Conservation (phyloP, 768 basidiomycete genomes). For the Mycena rosella region DNA sequence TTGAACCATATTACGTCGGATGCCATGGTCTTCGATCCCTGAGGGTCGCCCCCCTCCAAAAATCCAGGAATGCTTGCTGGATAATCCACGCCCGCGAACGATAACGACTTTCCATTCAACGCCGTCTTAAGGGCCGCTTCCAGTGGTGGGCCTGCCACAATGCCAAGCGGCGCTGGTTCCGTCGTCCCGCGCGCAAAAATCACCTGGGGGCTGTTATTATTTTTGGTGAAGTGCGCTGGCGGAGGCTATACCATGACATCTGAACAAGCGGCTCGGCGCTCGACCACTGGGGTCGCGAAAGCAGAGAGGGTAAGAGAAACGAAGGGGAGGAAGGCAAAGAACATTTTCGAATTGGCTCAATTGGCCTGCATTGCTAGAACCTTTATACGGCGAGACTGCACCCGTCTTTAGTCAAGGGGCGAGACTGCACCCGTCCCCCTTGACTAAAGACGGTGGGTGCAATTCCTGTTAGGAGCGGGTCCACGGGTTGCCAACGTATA, state of each 20-base stretch:
- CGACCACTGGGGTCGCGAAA: constrained; percentile 30
- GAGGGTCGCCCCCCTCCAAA: constrained; percentile 37
- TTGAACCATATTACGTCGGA: constrained; percentile 26
- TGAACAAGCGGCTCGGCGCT: constrained; percentile 27
- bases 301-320: constrained; percentile 21
- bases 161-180: constrained; percentile 37
- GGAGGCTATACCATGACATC: constrained; percentile 27
- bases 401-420: no score
- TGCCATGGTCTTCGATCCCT: constrained; percentile 38
- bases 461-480: constrained; percentile 7
- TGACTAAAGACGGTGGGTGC: background rate
- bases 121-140: constrained; percentile 31
- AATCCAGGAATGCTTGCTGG: constrained; percentile 36
- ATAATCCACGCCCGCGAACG: constrained; percentile 39
- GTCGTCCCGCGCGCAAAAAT: constrained; percentile 38
- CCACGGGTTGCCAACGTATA: background rate
- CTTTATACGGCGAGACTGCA: no score
- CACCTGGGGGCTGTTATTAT: constrained; percentile 14
- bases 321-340: constrained; percentile 21
- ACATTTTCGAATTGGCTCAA: constrained; percentile 14
- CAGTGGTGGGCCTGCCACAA: constrained; percentile 36
- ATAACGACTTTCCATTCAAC: constrained; percentile 31
- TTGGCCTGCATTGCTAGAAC: no score
- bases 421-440: no score
- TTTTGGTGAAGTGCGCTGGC: no score